These are phyloP conservation scores for Malus hybrid DNA, from an alignment of 331 rosid genomes.

Conservation along the genomic window DNA sequence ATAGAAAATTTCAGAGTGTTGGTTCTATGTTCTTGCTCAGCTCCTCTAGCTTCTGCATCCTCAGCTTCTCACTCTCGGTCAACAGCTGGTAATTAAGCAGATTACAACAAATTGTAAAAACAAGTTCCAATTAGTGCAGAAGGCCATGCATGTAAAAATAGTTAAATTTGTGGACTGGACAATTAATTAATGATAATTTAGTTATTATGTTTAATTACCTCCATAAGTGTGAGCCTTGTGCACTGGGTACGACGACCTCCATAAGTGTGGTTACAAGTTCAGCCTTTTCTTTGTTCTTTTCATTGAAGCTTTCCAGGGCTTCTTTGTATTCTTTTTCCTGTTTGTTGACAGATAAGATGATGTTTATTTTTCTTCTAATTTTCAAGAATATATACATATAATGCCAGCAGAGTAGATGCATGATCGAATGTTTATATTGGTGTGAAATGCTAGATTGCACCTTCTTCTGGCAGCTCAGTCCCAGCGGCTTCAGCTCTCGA, in stretches of 20 bases:
- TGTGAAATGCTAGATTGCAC: slow-evolving; percentile 14
- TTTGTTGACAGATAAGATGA: neutral
- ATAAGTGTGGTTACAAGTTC: slow-evolving; percentile 51
- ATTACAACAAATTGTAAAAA: neutral
- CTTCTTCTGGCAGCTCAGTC: slow-evolving; percentile 75
- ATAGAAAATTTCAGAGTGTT: slow-evolving; percentile 10
- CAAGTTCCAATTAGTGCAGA: neutral
- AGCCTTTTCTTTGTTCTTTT: slow-evolving; percentile 69
- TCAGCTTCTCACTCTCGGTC: slow-evolving; percentile 69
- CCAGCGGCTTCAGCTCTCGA: slow-evolving; percentile 66
- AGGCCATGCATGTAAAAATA: neutral
- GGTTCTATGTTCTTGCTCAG: slow-evolving; percentile 56
- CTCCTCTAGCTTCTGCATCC: slow-evolving; percentile 79
- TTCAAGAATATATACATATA: neutral
- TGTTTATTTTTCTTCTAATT: neutral
- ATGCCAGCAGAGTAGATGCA: neutral
- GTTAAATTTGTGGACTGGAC: no score
- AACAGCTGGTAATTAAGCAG: slow-evolving; percentile 38
- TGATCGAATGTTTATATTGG: neutral
- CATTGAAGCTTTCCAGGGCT: slow-evolving; percentile 55
- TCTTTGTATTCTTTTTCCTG: slow-evolving; percentile 90
- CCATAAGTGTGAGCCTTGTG: slow-evolving; percentile 34
- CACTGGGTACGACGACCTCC: slow-evolving; percentile 41
- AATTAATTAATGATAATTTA: no score
- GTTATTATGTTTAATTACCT: slow-evolving; percentile 34